These are phyloP conservation scores for Pharnaceum exiguum DNA, from an alignment of 148 eudicot genomes.

Conservation along the genomic window DNA sequence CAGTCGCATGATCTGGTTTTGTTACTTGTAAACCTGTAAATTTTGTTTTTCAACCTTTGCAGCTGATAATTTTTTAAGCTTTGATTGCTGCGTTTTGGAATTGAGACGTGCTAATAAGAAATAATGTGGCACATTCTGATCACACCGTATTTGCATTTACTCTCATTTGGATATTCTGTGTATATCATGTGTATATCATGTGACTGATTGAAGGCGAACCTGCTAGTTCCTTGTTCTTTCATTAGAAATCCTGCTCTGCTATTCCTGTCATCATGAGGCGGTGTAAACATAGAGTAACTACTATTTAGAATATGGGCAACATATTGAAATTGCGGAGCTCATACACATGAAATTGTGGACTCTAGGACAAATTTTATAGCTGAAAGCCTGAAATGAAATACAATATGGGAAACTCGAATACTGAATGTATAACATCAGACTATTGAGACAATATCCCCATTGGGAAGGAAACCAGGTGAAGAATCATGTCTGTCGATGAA, in stretches of 20 bases:
- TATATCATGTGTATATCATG: too few species aligned
- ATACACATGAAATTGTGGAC: too few species aligned
- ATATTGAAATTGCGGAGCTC: too few species aligned
- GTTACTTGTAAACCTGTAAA: slow-evolving; percentile 21
- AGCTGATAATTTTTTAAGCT: background rate
- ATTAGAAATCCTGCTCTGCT: background rate
- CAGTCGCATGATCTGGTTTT: slow-evolving; percentile 11
- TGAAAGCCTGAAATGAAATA: too few species aligned
- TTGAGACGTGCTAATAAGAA: slow-evolving; percentile 7
- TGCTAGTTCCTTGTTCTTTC: background rate
- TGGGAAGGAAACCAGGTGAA: slow-evolving; percentile 36
- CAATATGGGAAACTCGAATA: too few species aligned
- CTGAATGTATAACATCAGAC: slow-evolving; percentile 2
- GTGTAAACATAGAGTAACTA: too few species aligned
- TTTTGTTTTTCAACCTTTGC: background rate
- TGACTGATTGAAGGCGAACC: background rate
- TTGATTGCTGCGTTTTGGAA: slow-evolving; percentile 11
- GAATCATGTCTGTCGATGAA: slow-evolving; percentile 43
- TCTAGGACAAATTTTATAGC: too few species aligned
- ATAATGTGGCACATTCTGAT: background rate
- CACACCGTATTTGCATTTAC: slow-evolving; percentile 1
- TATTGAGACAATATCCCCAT: slow-evolving; percentile 10
- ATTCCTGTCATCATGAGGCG: background rate
- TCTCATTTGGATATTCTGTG: background rate
- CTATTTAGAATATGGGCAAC: too few species aligned